Base-by-base conservation (phyloP, 1,284 basidiomycete genomes). In the Psilocybe mexicana region DNA sequence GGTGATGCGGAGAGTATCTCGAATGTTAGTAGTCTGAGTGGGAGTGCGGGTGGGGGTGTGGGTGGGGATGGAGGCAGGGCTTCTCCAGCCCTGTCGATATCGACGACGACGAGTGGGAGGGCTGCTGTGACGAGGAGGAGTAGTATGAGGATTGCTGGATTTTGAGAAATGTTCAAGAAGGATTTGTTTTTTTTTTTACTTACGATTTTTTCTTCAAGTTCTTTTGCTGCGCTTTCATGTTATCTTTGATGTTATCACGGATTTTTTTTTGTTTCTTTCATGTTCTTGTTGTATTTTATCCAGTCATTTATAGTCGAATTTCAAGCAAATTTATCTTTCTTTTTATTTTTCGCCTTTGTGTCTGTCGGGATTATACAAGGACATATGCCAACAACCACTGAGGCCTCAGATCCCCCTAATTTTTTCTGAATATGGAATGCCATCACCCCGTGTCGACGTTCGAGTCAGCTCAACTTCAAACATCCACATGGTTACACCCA, bases 101-200 rank as follows among this genome's bases (percentile, higher is more conserved):
- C 18, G 18, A 18, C 18, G 18, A 18, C 18, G 18, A 18, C 18
- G 18, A 18, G 18, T 18, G 18, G 18, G 18, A 18, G 18, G 18
- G 18, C 18, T 18, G 18, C 18, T 18, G 18, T 18, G 18, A 18
- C 18, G 18, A 18, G 18, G 18, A 18, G 70, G 51, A 68, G 63
- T 46, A 69, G 69, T 53, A 55, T 64, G 23, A 64, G 70, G 53
- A 65, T 69, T 62, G 67, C 65, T 25, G 65, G 64, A 24, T 66
- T 64, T 50, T 70, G 61, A 58, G 35, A n/a, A 2, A 38, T 38
- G 10, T 36, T 18, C 18, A 18, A 18, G 18, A 18, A 18, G 10
- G 30, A n/a, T 36, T 50, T 50, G 2, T 26, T n/a, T 43, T 40
- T 11, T 8, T 14, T 38, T 10, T 26, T 8, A 47, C 7, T 18